These are phyloP conservation scores for Scortechinia acanthostroma DNA, from an alignment of 2,329 filamentous ascomycete species.

Conservation along the genomic window DNA sequence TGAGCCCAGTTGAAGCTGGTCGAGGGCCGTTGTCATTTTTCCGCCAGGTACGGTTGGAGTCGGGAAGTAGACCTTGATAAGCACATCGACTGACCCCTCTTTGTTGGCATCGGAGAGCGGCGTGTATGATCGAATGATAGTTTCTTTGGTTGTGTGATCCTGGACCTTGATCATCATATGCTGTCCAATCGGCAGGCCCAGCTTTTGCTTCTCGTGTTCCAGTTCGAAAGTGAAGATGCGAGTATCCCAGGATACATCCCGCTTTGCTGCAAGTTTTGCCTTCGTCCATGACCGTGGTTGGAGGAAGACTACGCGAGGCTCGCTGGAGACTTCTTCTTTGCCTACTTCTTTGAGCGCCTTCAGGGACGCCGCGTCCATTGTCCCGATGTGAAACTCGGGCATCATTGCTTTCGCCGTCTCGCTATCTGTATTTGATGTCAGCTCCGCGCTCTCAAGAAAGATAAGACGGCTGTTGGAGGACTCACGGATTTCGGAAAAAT, in stretches of 20 bases:
- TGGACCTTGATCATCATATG: constrained; percentile 78
- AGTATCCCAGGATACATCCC: constrained; percentile 68
- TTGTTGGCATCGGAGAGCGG: constrained; percentile 61
- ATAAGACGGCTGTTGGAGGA: no score
- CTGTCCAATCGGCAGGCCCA: constrained; percentile 78
- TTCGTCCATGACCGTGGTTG: constrained; percentile 69
- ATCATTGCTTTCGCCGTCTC: constrained; percentile 91
- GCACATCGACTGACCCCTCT: constrained; percentile 63
- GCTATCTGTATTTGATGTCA: constrained; percentile 58
- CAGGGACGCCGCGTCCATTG: constrained; percentile 54
- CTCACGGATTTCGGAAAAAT: constrained; percentile 87
- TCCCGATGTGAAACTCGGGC: constrained; percentile 76
- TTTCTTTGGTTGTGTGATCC: constrained; percentile 59
- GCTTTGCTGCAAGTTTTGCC: constrained; percentile 62
- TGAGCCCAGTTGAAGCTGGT: constrained; percentile 65
- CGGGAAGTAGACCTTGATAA: constrained; percentile 77
- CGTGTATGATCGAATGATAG: constrained; percentile 81
- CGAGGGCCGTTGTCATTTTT: constrained; percentile 75
- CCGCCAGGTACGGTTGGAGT: constrained; percentile 53
- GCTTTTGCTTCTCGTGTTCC: constrained; percentile 58
- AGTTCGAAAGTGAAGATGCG: constrained; percentile 76
- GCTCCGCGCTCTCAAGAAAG: no score
- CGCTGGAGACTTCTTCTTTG: constrained; percentile 20
- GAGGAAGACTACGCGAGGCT: constrained; percentile 58
- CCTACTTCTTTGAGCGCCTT: constrained; percentile 38